Evolutionary conservation across 495 filamentous ascomycete species (phyloP), one percentile per base, ranked within the genome.

Genomic region (Parmelia sp.): DNA sequence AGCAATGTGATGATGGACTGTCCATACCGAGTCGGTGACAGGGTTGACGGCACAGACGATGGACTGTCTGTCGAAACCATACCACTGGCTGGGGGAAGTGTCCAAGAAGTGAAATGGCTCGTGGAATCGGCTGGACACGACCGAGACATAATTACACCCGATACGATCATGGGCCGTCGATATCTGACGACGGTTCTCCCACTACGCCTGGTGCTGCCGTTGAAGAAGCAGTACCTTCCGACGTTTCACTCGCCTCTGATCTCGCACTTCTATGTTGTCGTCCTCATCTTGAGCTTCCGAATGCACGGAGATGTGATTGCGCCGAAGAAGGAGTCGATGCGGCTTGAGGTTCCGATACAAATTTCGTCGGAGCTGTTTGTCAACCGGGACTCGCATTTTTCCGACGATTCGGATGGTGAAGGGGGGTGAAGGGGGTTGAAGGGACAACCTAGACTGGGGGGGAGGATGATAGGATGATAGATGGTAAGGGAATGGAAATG

Each of bases 311-410:
- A 44, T 11, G 27, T 2, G 39, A 60, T 33, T 0, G 42, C 39
- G 25, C 19, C 37, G n/a, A 55, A 33, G 51, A 55, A 27, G 60
- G 27, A 21, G 21, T 27, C 10, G 5, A 37, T 19, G 31, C 15
- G 11, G 8, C 33, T 53, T 29, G 33, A 39, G 39, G 33, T n/a
- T 21, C 33, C 33, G 4, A 27, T 61, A 0, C 31, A 61, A 23
- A 3, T 39, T 5, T 25, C 33, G 14, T 49, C 45, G 1, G 45
- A 29, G 27, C 15, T 27, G 5, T 55, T 55, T 21, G 29, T 55
- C 51, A 55, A 33, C 51, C 4, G 51, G 51, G 51, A 55, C 15
- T 55, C 51, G 51, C 51, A 55, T 15, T 55, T 55, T 21, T 55
- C 51, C 14, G 51, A 60, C 14, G 58, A 60, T 15, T 33, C 58